Percentiles rank a stretch among this genome's conserved stretches.
phyloP scores from a whole-genome alignment of 2,329 filamentous ascomycete genomes.

The Colletotrichum chlorophyti region DNA sequence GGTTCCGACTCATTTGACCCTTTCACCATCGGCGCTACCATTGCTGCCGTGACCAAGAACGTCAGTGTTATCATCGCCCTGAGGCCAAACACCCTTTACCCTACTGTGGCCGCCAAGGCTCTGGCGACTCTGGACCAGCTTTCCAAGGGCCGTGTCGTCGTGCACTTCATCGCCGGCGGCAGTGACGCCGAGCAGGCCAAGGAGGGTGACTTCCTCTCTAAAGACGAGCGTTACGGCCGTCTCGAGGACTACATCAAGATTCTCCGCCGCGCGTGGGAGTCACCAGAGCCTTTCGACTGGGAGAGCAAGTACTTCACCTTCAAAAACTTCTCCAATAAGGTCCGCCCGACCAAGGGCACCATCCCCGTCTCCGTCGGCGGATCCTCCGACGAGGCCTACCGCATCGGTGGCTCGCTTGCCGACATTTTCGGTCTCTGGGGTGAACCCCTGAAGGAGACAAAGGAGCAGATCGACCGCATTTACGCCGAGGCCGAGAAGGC shows the following conservation, averaged over 20 bases:
- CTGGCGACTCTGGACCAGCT: slow-evolving; percentile 68
- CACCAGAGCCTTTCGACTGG: slow-evolving; percentile 65
- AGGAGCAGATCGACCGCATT: slow-evolving; percentile 66
- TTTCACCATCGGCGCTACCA: slow-evolving; percentile 65
- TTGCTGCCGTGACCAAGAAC: slow-evolving; percentile 62
- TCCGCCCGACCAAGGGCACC: slow-evolving; percentile 58
- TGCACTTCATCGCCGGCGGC: slow-evolving; percentile 69
- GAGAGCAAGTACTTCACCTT: slow-evolving; percentile 66
- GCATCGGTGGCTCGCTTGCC: slow-evolving; percentile 62
- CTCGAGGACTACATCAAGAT: slow-evolving; percentile 69
- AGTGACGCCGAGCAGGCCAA: slow-evolving; percentile 65
- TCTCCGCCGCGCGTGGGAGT: slow-evolving; percentile 63
- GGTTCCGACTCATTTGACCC: slow-evolving; percentile 61
- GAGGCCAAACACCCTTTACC: slow-evolving; percentile 67
- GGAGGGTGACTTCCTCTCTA: slow-evolving; percentile 65
- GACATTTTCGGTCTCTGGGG: slow-evolving; percentile 72
- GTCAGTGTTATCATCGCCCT: slow-evolving; percentile 68
- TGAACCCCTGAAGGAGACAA: slow-evolving; percentile 68
- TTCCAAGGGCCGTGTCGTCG: slow-evolving; percentile 62
- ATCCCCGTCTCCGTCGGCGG: slow-evolving; percentile 67
- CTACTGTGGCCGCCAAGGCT: slow-evolving; percentile 67
- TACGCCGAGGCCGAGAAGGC: slow-evolving; percentile 65
- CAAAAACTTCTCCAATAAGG: slow-evolving; percentile 61
- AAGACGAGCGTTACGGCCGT: slow-evolving; percentile 63
- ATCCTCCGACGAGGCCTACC: slow-evolving; percentile 65